Base-by-base conservation (phyloP, 345 rosid species). In the Gossypium herbaceum region DNA sequence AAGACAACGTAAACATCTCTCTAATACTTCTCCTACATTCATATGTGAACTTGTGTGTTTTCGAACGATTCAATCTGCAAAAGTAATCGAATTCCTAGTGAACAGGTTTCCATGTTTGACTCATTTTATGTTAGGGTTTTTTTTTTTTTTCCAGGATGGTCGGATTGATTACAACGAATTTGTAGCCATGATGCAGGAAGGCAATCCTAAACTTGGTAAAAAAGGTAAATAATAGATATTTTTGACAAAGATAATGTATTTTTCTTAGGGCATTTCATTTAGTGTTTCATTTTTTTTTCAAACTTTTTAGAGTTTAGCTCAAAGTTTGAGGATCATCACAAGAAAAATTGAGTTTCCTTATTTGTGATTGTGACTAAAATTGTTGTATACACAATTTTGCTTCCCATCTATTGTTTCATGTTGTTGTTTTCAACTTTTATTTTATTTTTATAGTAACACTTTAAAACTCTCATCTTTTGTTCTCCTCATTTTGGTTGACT, bases 161-260 rank as follows among this genome's bases (percentile, higher is more conserved):
- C 81, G 84, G 43, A 88, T 88, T 62, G 92, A 90, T 76, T 90
- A 84, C 86, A 84, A 78, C 29, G 92, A 90, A 72, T 90, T 90
- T 60, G 89, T 86, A 78, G 87, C 89, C 0, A 90, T 90, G 94
- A 90, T 90, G 94, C 86, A 80, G 34, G 83, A 79, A 24, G 88
- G 89, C 4, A 77, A 79, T 24, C 13, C 64, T 9, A 89, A 85
- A 59, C 11, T 74, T 72, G 75, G 85, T 55, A 80, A 68, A 70
- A 83, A 54, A 59, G 64, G 41, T 60, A 57, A 27, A 22, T 22
- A 10, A 19, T 56, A 56, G 27, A 20, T 56, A 56, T n/a, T 55
- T 58, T 85, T 50, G 65, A 84, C 27, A 74, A 79, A 34, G 43
- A 7, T 51, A 15, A 7, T 51, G 20, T 69, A 68, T 41, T 69